Evolutionary conservation across 139 green algal genomes (phyloP).

Genomic region (Tetradesmus lagerheimii): DNA sequence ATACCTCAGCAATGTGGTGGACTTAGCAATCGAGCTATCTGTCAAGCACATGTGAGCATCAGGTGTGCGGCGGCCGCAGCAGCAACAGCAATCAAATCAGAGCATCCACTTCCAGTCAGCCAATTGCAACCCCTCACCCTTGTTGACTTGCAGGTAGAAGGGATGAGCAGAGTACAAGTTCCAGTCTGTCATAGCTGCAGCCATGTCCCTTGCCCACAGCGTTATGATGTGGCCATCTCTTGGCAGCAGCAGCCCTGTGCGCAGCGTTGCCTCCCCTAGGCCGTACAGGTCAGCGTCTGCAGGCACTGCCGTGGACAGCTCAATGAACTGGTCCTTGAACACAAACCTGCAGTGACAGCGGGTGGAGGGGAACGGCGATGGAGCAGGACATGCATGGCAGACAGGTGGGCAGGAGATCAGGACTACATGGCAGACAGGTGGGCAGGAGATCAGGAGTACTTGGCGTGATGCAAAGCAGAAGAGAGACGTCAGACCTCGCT

Average conservation of each 20-base stretch:
- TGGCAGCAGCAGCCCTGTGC: conserved; percentile 44
- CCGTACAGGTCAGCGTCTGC: conserved; percentile 60
- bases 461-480: no score
- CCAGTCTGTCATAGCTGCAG: conserved; percentile 46
- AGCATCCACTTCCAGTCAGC: no score
- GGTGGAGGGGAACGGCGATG: no score
- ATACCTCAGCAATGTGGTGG: no score
- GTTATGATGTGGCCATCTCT: conserved; percentile 41
- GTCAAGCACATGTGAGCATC: no score
- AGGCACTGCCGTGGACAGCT: conserved; percentile 56
- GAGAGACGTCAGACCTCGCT: no score
- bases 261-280: conserved; percentile 53
- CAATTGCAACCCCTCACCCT: no score
- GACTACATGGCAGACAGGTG: no score
- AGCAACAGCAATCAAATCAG: not conserved
- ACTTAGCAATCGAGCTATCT: no score
- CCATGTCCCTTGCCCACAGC: conserved; percentile 65
- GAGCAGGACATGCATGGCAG: not conserved
- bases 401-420: no score
- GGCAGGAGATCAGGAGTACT: no score
- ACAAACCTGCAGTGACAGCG: conserved; percentile 21
- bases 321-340: conserved; percentile 77
- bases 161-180: conserved; percentile 76
- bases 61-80: not conserved
- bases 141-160: conserved; percentile 60